Evolutionary conservation across 257 asterid species (phyloP).

Genomic region (Solanum virginianum): DNA sequence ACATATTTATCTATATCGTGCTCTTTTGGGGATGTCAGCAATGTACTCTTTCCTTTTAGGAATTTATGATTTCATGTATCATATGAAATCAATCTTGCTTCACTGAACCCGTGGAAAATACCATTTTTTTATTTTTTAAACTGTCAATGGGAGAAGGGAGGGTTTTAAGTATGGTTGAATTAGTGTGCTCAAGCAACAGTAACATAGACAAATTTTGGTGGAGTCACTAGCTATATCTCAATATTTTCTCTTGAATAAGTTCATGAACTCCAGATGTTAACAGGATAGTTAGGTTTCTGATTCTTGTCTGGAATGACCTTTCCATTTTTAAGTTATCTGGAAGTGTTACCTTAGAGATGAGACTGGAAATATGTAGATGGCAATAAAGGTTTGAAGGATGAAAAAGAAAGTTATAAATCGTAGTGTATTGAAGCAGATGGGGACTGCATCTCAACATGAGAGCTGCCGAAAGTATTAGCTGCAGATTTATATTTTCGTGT

Average conservation of each 20-base stretch:
- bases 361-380: neutral
- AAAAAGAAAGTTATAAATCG: neutral
- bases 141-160: neutral
- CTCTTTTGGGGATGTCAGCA: neutral
- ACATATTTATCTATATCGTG: neutral
- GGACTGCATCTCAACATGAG: neutral
- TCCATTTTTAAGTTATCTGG: neutral
- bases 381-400: neutral
- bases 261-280: neutral
- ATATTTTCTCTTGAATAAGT: neutral
- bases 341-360: neutral
- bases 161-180: neutral
- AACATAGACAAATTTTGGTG: neutral
- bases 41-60: neutral
- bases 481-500: neutral
- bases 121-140: neutral
- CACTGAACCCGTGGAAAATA: neutral
- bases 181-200: neutral
- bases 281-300: neutral
- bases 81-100: neutral
- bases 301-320: neutral
- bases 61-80: neutral
- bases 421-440: neutral
- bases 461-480: neutral
- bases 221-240: neutral